These are phyloP conservation scores for Beauveria bassiana DNA, from an alignment of 2,329 filamentous ascomycete genomes.

Conservation along the genomic window DNA sequence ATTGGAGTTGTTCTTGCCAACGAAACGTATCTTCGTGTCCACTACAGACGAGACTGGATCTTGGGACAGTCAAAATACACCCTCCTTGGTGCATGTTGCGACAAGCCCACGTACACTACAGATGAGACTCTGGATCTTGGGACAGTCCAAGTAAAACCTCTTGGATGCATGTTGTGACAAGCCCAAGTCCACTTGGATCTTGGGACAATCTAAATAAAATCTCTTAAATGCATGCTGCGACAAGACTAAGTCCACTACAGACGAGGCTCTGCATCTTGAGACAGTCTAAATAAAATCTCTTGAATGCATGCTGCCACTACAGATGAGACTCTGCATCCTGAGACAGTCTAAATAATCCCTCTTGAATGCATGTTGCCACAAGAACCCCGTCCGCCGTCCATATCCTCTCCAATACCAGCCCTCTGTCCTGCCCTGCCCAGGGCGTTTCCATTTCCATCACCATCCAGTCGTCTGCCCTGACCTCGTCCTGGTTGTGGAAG, in stretches of 20 bases:
- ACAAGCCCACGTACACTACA: not conserved
- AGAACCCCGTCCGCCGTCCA: not conserved
- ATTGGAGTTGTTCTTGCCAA: too few relatives aligned
- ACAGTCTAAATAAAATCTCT: not conserved
- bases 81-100: not conserved
- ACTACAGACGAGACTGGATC: not conserved
- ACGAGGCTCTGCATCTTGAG: not conserved
- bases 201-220: not conserved
- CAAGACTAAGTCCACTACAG: not conserved
- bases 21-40: not conserved
- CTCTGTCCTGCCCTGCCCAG: constrained; percentile 10
- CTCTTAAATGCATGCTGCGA: not conserved
- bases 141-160: not conserved
- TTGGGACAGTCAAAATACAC: not conserved
- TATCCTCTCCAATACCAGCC: constrained; percentile 8
- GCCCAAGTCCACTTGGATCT: not conserved
- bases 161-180: not conserved
- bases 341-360: not conserved
- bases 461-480: constrained; percentile 2
- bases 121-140: not conserved
- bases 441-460: constrained; percentile 11
- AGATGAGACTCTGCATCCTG: not conserved
- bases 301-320: not conserved
- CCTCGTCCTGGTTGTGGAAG: constrained; percentile 1
- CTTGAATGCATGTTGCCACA: constrained; percentile 6